Percentiles rank a stretch among this genome's conserved stretches.
Evolutionary conservation across 2,329 filamentous ascomycete species (phyloP).

Genomic region (Arthroderma sp.): DNA sequence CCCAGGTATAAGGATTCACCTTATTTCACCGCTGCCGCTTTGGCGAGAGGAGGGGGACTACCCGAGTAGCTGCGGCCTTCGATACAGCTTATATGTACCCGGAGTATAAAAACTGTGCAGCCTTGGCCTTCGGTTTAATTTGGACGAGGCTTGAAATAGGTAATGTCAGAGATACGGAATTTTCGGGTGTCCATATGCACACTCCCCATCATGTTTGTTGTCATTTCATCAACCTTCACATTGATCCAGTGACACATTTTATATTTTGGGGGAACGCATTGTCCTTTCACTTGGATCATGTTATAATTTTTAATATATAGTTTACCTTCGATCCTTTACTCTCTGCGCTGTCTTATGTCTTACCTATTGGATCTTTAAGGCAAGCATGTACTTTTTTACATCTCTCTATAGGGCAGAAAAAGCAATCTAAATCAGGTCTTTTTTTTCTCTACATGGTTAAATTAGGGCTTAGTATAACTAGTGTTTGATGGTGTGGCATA

Average conservation of each 20-base stretch:
- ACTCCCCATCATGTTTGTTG: not conserved
- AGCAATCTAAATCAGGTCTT: not conserved
- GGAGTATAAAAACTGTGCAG: not conserved
- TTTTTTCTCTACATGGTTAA: not conserved
- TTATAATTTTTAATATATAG: conserved; percentile 1
- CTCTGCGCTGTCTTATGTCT: not conserved
- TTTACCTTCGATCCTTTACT: not conserved
- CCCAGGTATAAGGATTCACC: conserved; percentile 12
- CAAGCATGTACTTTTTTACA: not conserved
- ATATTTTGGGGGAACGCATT: not conserved
- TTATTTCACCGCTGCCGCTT: not conserved
- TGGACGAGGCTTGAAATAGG: not conserved
- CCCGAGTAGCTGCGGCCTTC: not conserved
- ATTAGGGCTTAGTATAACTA: not conserved
- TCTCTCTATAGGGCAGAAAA: not conserved
- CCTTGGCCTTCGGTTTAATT: not conserved
- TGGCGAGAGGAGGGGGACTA: not conserved
- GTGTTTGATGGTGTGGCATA: no score
- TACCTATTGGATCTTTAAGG: no score
- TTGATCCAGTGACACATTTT: not conserved
- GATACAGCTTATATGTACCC: not conserved
- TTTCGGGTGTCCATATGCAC: not conserved
- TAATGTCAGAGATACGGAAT: not conserved
- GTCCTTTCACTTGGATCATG: not conserved
- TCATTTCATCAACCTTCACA: not conserved